A percentile compares a stretch with the other conserved stretches of the same genome.
These are phyloP conservation scores for Candida boleticola DNA, from an alignment of 805 yeast genomes.

Conservation along the genomic window DNA sequence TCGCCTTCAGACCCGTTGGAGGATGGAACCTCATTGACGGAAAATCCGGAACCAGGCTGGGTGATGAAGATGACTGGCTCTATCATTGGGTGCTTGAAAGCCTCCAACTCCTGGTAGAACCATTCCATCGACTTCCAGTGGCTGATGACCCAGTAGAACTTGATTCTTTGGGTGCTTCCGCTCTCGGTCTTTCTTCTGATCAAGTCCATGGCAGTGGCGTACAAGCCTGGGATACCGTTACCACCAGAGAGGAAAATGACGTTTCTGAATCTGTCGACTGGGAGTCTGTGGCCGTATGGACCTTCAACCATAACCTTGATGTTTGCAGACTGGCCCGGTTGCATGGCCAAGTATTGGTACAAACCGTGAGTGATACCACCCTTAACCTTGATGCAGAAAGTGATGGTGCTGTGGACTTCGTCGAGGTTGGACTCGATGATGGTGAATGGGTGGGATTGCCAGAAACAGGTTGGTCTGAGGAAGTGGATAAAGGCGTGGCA, in stretches of 20 bases:
- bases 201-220: slow-evolving; percentile 35
- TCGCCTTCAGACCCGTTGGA: slow-evolving; percentile 7
- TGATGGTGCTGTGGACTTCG: slow-evolving; percentile 25
- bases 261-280: slow-evolving; percentile 23
- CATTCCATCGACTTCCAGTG: slow-evolving; percentile 38
- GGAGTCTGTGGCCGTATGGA: slow-evolving; percentile 53
- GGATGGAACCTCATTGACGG: neutral
- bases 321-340: slow-evolving; percentile 29
- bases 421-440: slow-evolving; percentile 38
- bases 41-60: slow-evolving; percentile 19
- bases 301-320: slow-evolving; percentile 55
- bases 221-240: slow-evolving; percentile 59
- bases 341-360: slow-evolving; percentile 24
- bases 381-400: slow-evolving; percentile 45
- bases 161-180: slow-evolving; percentile 14
- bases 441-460: slow-evolving; percentile 30
- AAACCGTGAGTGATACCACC: slow-evolving; percentile 47
- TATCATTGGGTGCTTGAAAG: slow-evolving; percentile 29
- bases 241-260: slow-evolving; percentile 61
- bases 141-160: slow-evolving; percentile 40
- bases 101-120: slow-evolving; percentile 34
- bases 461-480: slow-evolving; percentile 22
- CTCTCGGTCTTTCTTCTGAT: slow-evolving; percentile 5
- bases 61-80: slow-evolving; percentile 44
- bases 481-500: slow-evolving; percentile 27